Percentiles rank a stretch among this genome's conserved stretches.
Evolutionary conservation across 23 red algal species (phyloP).

Genomic region (Cyanidiococcus yangmingshanensis): DNA sequence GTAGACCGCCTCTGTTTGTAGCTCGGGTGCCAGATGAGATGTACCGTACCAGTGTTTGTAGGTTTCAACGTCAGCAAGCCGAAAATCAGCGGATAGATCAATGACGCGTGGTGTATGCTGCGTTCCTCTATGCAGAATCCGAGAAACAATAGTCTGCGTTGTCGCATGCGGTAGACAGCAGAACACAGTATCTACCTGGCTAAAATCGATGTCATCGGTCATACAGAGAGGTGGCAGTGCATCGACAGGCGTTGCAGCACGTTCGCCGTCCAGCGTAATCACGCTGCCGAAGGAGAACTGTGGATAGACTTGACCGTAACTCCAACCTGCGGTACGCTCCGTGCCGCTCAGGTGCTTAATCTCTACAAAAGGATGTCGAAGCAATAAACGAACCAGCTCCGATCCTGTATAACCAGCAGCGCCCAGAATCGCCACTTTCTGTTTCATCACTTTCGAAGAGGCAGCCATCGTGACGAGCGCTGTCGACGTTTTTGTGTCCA

Average conservation of each 20-base stretch:
- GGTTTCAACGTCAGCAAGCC: slow-evolving; percentile 37
- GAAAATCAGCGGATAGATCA: slow-evolving; percentile 88
- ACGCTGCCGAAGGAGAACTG: slow-evolving; percentile 56
- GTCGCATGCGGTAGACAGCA: slow-evolving; percentile 94
- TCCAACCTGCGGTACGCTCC: slow-evolving; percentile 49
- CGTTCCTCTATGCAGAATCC: slow-evolving; percentile 34
- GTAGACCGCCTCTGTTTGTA: slow-evolving; percentile 92
- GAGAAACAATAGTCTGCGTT: slow-evolving; percentile 58
- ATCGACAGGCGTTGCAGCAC: neutral
- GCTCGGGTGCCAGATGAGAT: slow-evolving; percentile 44
- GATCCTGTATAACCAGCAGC: slow-evolving; percentile 90
- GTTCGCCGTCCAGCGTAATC: neutral
- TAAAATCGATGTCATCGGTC: slow-evolving; percentile 23
- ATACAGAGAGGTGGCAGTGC: slow-evolving; percentile 35
- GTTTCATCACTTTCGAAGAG: neutral
- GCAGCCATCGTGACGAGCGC: neutral
- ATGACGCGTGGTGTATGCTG: slow-evolving; percentile 31
- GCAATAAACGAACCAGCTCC: slow-evolving; percentile 69
- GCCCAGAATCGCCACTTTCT: slow-evolving; percentile 77
- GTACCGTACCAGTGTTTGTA: slow-evolving; percentile 87
- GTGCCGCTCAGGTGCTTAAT: slow-evolving; percentile 46
- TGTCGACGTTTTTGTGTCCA: neutral
- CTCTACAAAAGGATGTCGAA: slow-evolving; percentile 38
- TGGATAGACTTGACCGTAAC: slow-evolving; percentile 60
- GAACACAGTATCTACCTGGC: slow-evolving; percentile 54